Base-by-base conservation (phyloP, 306 rosid species). In the Fragaria nilgerrensis region DNA sequence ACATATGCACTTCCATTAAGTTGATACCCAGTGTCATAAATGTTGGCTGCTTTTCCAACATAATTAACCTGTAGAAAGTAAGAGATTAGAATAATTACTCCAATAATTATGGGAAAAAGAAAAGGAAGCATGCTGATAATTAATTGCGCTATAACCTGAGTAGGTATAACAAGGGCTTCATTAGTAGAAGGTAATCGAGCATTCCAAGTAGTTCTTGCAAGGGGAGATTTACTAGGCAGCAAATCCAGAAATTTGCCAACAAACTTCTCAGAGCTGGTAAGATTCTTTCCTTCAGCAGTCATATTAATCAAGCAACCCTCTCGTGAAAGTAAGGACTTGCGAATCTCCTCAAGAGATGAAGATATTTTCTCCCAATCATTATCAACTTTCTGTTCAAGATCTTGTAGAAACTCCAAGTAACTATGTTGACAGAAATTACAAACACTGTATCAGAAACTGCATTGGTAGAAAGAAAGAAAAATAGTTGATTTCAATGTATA, bases 1-100 rank as follows among this genome's bases (percentile, higher is more conserved):
- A 95, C 99, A 88, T 95, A 86, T 8, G 97, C 96, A 82, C 98
- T 95, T 68, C 99, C 97, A 75, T 81, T 82, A 65, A 95, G 96
- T 84, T 85, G 78, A 81, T 95, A 95, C 70, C 99, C 98, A 47
- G 86, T 79, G 70, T 92, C 92, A 44, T 89, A 92, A 27, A 92
- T 68, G 82, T 92, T 95, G 61, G 90, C 90, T 68, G 99, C 99
- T 83, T 95, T 95, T 62, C 99, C 99, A 72, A 95, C 94, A 75
- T 92, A 92, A 88, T 95, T 95, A 69, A 95, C 98, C 99, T 95
- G 89, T 39, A 68, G 80, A 86, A 80, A 34, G 72, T 34, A 78
- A 72, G 75, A 76, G 81, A 68, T 84, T 15, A 64, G 79, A 84
- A 75, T 73, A 81, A 76, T 59, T 74, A 72, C 39, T 78, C 16